phyloP scores from a whole-genome alignment of 1,284 basidiomycete genomes.

The Erythrobasidium hasegawianum region DNA sequence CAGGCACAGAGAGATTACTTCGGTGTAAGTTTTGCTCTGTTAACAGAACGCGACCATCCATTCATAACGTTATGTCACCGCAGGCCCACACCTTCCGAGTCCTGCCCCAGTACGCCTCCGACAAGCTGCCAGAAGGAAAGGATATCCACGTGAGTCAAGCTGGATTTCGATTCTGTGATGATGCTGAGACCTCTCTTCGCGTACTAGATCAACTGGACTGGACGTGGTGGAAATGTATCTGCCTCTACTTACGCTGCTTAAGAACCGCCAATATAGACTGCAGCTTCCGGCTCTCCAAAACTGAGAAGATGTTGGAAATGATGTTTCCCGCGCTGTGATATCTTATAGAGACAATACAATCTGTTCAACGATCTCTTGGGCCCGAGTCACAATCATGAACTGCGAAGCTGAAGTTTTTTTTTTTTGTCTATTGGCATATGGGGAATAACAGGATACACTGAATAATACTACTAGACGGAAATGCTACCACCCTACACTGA shows the following conservation, averaged over 20 bases:
- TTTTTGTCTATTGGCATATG: too few relatives aligned
- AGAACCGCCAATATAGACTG: background rate
- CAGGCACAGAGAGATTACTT: conserved; percentile 94
- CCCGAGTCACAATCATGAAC: too few relatives aligned
- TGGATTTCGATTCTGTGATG: conserved; percentile 27
- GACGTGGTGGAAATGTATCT: conserved; percentile 88
- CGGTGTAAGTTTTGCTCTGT: conserved; percentile 62
- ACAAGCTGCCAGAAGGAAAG: conserved; percentile 69
- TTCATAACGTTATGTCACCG: background rate
- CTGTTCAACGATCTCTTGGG: too few relatives aligned
- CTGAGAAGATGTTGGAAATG: too few relatives aligned
- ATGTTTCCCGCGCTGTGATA: too few relatives aligned
- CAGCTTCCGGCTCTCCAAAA: too few relatives aligned
- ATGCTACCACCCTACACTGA: too few relatives aligned
- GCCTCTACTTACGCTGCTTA: conserved; percentile 73
- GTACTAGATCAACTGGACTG: conserved; percentile 55
- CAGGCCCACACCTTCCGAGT: background rate
- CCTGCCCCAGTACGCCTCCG: conserved; percentile 80
- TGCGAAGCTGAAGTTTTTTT: too few relatives aligned
- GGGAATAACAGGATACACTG: too few relatives aligned
- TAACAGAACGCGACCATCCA: conserved; percentile 2
- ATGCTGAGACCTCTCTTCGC: background rate
- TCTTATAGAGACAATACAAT: too few relatives aligned
- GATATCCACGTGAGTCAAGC: conserved; percentile 70
- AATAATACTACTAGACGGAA: too few relatives aligned